Evolutionary conservation across 73 alveolate species (phyloP).

Genomic region (Symbiodinium pilosum): DNA sequence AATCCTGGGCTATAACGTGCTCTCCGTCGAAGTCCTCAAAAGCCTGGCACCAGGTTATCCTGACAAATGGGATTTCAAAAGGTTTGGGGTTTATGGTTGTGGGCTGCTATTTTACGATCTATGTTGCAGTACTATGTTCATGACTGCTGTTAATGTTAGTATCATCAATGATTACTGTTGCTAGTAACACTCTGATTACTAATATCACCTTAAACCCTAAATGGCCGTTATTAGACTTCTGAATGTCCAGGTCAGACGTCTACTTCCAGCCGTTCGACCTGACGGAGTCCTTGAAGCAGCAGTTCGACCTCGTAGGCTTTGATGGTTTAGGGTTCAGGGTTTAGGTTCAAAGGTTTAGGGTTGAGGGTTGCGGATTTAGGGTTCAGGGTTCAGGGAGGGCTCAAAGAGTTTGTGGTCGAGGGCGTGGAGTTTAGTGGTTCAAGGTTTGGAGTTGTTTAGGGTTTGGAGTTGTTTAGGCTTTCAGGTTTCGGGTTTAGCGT

Average conservation of each 20-base stretch:
- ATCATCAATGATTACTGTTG: too few relatives aligned
- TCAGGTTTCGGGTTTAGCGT: not conserved
- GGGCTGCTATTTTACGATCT: too few relatives aligned
- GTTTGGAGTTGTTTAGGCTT: not conserved
- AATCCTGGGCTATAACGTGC: too few relatives aligned
- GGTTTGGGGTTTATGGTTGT: too few relatives aligned
- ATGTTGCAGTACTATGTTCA: too few relatives aligned
- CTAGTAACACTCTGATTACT: too few relatives aligned
- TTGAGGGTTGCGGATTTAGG: not conserved
- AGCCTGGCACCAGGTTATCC: too few relatives aligned
- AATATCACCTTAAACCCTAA: too few relatives aligned
- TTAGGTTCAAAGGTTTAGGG: not conserved
- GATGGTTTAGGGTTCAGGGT: not conserved
- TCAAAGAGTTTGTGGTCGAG: not conserved
- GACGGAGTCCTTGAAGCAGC: conserved; percentile 60
- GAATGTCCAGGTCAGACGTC: conserved; percentile 48
- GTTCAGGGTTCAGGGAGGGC: not conserved
- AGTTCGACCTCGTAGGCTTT: conserved; percentile 29
- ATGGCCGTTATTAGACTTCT: too few relatives aligned
- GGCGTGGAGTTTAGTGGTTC: not conserved
- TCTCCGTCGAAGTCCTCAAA: too few relatives aligned
- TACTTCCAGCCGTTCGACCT: conserved; percentile 78
- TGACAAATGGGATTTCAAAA: too few relatives aligned
- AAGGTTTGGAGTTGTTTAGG: not conserved
- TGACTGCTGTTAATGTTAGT: too few relatives aligned